Evolutionary conservation across 495 filamentous ascomycete genomes (phyloP).

Genomic region (Lepidopterella palustris): DNA sequence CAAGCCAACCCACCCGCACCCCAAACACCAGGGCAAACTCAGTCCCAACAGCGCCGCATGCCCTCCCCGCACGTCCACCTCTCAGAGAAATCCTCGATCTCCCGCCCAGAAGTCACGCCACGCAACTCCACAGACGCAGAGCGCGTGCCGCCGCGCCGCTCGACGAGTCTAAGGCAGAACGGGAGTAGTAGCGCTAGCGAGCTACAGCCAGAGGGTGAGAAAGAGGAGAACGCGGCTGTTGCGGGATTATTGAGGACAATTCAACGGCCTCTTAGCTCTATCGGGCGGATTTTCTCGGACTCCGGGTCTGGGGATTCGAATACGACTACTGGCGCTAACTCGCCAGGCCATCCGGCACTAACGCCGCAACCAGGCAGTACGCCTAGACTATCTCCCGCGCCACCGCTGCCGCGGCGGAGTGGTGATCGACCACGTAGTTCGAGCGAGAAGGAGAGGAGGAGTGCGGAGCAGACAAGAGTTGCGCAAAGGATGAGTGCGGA

Average conservation of each 20-base stretch:
- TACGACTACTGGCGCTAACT: no score
- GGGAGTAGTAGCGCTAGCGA: slow-evolving; percentile 49
- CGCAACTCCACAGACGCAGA: slow-evolving; percentile 53
- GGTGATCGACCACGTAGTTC: slow-evolving; percentile 39
- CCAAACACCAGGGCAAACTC: slow-evolving; percentile 25
- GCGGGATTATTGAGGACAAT: slow-evolving; percentile 84
- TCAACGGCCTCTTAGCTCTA: slow-evolving; percentile 82
- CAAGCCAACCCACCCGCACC: slow-evolving; percentile 39
- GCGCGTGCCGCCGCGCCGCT: slow-evolving; percentile 43
- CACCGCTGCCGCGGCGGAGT: slow-evolving; percentile 31
- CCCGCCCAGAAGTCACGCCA: slow-evolving; percentile 48
- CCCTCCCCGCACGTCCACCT: slow-evolving; percentile 36
- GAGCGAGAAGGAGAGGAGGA: slow-evolving; percentile 13
- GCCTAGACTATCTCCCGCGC: slow-evolving; percentile 54
- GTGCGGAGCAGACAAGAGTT: slow-evolving; percentile 9
- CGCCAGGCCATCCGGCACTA: slow-evolving; percentile 32
- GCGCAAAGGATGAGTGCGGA: slow-evolving; percentile 54
- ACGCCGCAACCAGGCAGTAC: slow-evolving; percentile 53
- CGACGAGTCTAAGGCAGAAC: slow-evolving; percentile 37
- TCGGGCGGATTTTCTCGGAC: slow-evolving; percentile 96
- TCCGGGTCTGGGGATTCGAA: slow-evolving; percentile 39
- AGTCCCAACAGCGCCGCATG: slow-evolving; percentile 26
- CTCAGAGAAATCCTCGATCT: slow-evolving; percentile 57
- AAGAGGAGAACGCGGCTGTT: slow-evolving; percentile 74
- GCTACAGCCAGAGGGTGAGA: slow-evolving; percentile 11